Evolutionary conservation across 768 basidiomycete genomes (phyloP).

Genomic region (Rhodotorula sphaerocarpa): DNA sequence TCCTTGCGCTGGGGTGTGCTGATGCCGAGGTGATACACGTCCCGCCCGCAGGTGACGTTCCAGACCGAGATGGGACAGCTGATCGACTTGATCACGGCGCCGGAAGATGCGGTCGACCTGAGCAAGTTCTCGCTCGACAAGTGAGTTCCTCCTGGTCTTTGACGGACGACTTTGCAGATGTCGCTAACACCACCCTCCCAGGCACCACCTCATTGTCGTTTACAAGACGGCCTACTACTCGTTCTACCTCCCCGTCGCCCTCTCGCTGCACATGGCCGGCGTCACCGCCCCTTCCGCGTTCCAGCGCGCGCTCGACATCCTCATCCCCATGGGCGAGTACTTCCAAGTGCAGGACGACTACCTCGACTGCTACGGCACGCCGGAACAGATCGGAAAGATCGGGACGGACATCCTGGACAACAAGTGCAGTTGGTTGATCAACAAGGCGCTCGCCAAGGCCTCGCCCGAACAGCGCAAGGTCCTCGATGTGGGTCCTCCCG

Average conservation of each 20-base stretch:
- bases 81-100: constrained; percentile 89
- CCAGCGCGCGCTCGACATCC: constrained; percentile 65
- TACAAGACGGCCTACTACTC: constrained; percentile 98
- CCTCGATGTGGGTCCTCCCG: constrained; percentile 44
- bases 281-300: constrained; percentile 54
- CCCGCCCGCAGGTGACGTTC: constrained; percentile 53
- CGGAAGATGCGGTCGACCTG: constrained; percentile 80
- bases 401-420: constrained; percentile 98
- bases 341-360: constrained; percentile 99
- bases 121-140: constrained; percentile 77
- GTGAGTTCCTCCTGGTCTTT: constrained; percentile 45
- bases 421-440: constrained; percentile 96
- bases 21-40: neutral
- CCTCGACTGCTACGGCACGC: constrained; percentile 81
- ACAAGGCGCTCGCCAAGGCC: constrained; percentile 60
- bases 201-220: constrained; percentile 82
- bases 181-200: constrained; percentile 41
- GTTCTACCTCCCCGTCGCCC: constrained; percentile 95
- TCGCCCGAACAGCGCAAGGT: constrained; percentile 47
- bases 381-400: constrained; percentile 88
- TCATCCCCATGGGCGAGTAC: constrained; percentile 89
- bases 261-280: constrained; percentile 69
- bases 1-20: neutral
- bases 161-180: too few relatives aligned
- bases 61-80: constrained; percentile 95